These are phyloP conservation scores for Amauroascus niger DNA, from an alignment of 2,329 filamentous ascomycete species.

Conservation along the genomic window DNA sequence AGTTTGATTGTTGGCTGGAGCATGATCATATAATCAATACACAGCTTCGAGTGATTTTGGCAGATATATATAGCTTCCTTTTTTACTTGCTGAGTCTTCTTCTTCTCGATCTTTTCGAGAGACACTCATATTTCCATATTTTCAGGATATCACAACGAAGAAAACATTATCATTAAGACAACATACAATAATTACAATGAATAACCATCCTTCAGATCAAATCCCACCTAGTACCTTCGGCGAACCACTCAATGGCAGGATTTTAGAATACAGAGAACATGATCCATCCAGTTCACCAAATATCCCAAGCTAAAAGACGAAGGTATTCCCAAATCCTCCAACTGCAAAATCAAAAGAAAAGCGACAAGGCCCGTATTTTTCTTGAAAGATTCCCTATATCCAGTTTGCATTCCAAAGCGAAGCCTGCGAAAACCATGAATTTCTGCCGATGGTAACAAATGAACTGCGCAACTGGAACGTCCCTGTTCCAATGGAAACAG, in stretches of 20 bases:
- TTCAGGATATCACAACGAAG: background rate
- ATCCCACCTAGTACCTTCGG: background rate
- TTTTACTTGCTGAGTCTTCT: background rate
- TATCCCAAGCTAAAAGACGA: background rate
- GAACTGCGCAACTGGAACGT: background rate
- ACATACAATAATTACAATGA: background rate
- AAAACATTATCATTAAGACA: slow-evolving; percentile 3
- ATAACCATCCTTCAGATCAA: background rate
- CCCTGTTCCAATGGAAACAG: background rate
- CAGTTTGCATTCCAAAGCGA: background rate
- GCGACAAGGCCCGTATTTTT: background rate
- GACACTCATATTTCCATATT: background rate
- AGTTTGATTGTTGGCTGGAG: background rate
- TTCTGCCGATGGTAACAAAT: background rate
- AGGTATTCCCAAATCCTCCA: background rate
- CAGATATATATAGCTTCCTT: background rate
- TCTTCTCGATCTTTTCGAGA: background rate
- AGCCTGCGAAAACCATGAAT: background rate
- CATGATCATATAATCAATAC: background rate
- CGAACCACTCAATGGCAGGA: background rate
- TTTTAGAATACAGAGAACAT: background rate
- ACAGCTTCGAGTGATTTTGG: background rate
- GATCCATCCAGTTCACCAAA: background rate
- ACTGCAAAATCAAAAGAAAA: background rate
- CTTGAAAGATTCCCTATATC: background rate